Evolutionary conservation across 345 rosid species (phyloP).

Genomic region (Aquilaria malaccensis): DNA sequence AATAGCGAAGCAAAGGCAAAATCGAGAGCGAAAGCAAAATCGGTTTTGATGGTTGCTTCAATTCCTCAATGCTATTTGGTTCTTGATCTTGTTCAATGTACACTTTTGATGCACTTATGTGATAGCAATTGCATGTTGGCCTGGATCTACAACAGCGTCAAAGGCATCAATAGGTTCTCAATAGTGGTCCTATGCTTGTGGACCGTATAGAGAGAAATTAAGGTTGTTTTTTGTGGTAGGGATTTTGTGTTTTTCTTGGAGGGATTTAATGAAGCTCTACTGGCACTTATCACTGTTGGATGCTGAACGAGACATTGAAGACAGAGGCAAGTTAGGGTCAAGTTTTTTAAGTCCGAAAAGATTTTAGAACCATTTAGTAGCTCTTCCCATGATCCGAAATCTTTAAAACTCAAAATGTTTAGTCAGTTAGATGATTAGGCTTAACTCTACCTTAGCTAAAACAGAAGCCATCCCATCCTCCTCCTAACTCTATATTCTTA

Average conservation of each 20-base stretch:
- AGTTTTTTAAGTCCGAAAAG: slow-evolving; percentile 62
- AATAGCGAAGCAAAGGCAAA: too few relatives aligned
- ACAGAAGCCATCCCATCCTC: too few relatives aligned
- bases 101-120: slow-evolving; percentile 18
- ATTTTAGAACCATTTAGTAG: slow-evolving; percentile 66
- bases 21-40: too few relatives aligned
- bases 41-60: too few relatives aligned
- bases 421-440: not conserved
- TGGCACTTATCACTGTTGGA: slow-evolving; percentile 50
- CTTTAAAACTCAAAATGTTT: not conserved
- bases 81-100: too few relatives aligned
- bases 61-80: too few relatives aligned
- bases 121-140: slow-evolving; percentile 59
- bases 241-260: slow-evolving; percentile 33
- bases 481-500: too few relatives aligned
- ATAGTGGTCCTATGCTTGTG: slow-evolving; percentile 2
- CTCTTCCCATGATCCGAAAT: slow-evolving; percentile 53
- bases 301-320: slow-evolving; percentile 3
- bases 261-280: slow-evolving; percentile 82
- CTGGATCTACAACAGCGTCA: slow-evolving; percentile 22
- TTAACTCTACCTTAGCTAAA: too few relatives aligned
- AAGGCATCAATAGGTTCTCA: slow-evolving; percentile 10
- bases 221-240: slow-evolving; percentile 3
- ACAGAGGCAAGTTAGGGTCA: slow-evolving; percentile 23
- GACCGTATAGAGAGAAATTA: slow-evolving; percentile 5